Base-by-base conservation (phyloP, 129 eudicot genomes). In the Centrapalus pauciflorus region DNA sequence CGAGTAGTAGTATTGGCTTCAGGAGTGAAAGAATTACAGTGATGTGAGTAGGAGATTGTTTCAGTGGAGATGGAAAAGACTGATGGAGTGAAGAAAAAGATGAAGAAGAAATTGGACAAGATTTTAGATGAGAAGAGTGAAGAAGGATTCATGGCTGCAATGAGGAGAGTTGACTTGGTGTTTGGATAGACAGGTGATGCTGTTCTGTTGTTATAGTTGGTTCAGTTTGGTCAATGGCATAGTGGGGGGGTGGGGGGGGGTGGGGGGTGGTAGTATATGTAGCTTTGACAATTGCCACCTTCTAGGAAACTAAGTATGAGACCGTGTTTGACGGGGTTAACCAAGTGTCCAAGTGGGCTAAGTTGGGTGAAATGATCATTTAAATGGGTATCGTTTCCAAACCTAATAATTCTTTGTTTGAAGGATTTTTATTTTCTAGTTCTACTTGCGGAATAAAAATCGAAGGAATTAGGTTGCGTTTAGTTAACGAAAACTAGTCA, bases 1-100 rank as follows among this genome's bases (percentile, higher is more conserved):
- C 13, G 19, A n/a, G 19, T 14, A 9, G 91, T 88, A 37, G 82
- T 71, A 45, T 23, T 46, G 43, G 89, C 86, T 69, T 77, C 76
- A 24, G 88, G 81, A 71, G 84, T 76, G 0, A 75, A 16, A 23
- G 84, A 75, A 58, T 77, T 71, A 49, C 92, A 88, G 70, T 82
- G 80, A 8, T 75, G 51, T 8, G 66, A 69, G 68, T 88, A 85
- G 24, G 92, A 65, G 65, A 76, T 50, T 71, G 71, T 10, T 20
- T 69, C 13, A n/a, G 4, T 14, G 8, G 78, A 0, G 2, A 71
- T 29, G 12, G 72, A 56, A 10, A 68, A 43, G 35, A 58, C 4
- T 23, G 67, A 13, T 33, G 48, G 5, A 63, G 49, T 61, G 68
- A 45, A 61, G 40, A 73, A 7, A 13, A 20, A 6, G 75, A 58